A percentile compares a stretch with the other conserved stretches of the same genome.
Evolutionary conservation across 257 asterid species (phyloP).

Genomic region (Perilla frutescens): DNA sequence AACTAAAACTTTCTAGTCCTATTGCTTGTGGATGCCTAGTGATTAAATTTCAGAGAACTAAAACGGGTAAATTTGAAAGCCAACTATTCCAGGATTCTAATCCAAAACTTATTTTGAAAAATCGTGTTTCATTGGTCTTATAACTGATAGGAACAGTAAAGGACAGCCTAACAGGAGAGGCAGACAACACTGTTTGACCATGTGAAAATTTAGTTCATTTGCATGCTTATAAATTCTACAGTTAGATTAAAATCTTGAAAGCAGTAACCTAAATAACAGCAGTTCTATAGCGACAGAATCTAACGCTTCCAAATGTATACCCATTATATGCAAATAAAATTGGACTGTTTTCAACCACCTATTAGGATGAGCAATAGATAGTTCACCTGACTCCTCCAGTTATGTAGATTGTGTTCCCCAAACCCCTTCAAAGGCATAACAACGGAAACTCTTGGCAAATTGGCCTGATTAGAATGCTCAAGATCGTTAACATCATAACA

Average conservation of each 20-base stretch:
- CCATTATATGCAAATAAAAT: constrained; percentile 25
- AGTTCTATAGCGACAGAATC: constrained; percentile 6
- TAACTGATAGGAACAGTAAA: constrained; percentile 30
- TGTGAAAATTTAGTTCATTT: neutral
- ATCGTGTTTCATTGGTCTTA: neutral
- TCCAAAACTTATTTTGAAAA: constrained; percentile 5
- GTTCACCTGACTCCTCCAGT: constrained; percentile 96
- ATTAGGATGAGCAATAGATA: constrained; percentile 29
- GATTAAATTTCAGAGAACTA: constrained; percentile 15
- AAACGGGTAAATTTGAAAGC: constrained; percentile 1
- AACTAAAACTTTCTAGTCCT: constrained; percentile 22
- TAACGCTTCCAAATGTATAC: neutral
- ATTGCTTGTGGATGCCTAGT: constrained; percentile 22
- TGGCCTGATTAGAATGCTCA: constrained; percentile 79
- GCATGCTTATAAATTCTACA: constrained; percentile 10
- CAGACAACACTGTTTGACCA: constrained; percentile 23
- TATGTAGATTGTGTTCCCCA: constrained; percentile 97
- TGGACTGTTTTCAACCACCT: constrained; percentile 16
- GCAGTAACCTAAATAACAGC: constrained; percentile 12
- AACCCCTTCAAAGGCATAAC: constrained; percentile 98
- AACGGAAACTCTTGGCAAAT: constrained; percentile 88
- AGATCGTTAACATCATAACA: constrained; percentile 73
- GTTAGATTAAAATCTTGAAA: constrained; percentile 22
- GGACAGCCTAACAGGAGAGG: constrained; percentile 16
- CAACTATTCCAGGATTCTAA: constrained; percentile 19